Evolutionary conservation across 257 asterid genomes (phyloP), one percentile per base, ranked within the genome.

Genomic region (Solanum sitiens): DNA sequence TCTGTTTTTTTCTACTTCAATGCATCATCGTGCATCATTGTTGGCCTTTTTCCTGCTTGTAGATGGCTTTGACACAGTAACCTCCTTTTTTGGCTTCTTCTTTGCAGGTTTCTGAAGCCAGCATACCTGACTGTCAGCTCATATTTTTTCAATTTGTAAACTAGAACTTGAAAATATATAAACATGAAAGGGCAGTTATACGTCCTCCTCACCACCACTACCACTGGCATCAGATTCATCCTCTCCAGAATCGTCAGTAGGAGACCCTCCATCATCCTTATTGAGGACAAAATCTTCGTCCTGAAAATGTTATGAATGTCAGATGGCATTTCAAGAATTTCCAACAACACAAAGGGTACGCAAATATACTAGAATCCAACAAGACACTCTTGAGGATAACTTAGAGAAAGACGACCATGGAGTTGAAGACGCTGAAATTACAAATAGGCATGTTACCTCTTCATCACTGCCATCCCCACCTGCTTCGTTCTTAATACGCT

Each of bases 171-270:
- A 47, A 68, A 33, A 50, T 83, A 45, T 67, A 45, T 33, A 86
- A 85, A 35, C 21, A 42, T 45, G 42, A 25, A 76, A 37, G 47
- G 37, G 37, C 45, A 92, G 50, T 25, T 39, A 20, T 84, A 95
- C 99, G 94, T 94, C 98, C 94, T 94, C 98, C 88, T 92, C 97
- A 83, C 84, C 93, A 85, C 95, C 98, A 73, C 92, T 92, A 53
- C 79, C 94, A 89, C 95, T 93, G 86, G 87, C 99, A 92, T 96
- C 98, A 89, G 98, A 94, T 59, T 82, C 98, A 47, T 90, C 98
- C 89, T 84, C 98, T 79, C 98, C 98, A 42, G 98, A 96, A 91
- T 94, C 98, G 92, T 96, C 99, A 65, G 98, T 95, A 2, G 99
- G 97, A 86, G 98, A 97, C 84, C 98, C 99, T 83, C 90, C 96